Evolutionary conservation across 805 yeast species (phyloP).

Genomic region (Lachancea cidri): DNA sequence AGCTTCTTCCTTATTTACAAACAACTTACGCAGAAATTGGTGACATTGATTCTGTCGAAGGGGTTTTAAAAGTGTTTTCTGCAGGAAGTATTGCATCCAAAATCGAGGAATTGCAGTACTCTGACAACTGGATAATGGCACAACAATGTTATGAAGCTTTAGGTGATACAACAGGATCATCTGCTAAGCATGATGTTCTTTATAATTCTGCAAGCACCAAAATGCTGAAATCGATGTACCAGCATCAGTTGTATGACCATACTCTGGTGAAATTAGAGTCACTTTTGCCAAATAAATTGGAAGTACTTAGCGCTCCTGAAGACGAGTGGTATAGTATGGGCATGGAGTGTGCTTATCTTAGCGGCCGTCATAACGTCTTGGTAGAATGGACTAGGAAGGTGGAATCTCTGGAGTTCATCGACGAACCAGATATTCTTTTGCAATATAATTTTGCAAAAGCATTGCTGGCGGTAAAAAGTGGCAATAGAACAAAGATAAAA

Average conservation of each 20-base stretch:
- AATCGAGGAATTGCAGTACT: slow-evolving; percentile 73
- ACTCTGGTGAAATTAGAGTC: slow-evolving; percentile 47
- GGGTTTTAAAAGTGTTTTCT: slow-evolving; percentile 70
- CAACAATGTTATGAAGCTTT: slow-evolving; percentile 76
- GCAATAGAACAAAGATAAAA: slow-evolving; percentile 33
- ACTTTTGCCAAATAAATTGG: slow-evolving; percentile 34
- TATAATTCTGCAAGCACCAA: slow-evolving; percentile 39
- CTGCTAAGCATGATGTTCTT: slow-evolving; percentile 20
- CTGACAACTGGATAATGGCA: slow-evolving; percentile 82
- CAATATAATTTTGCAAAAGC: slow-evolving; percentile 65
- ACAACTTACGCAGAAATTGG: slow-evolving; percentile 80
- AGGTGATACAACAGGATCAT: slow-evolving; percentile 38
- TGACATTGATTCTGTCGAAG: slow-evolving; percentile 87
- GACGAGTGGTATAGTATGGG: slow-evolving; percentile 62
- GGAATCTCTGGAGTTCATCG: slow-evolving; percentile 38
- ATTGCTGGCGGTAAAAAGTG: slow-evolving; percentile 39
- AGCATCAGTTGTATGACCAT: slow-evolving; percentile 71
- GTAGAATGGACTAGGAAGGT: slow-evolving; percentile 54
- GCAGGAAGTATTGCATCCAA: slow-evolving; percentile 68
- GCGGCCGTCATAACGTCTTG: slow-evolving; percentile 50
- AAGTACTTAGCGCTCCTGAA: slow-evolving; percentile 25
- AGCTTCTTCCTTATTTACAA: slow-evolving; percentile 50
- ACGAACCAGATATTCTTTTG: slow-evolving; percentile 50
- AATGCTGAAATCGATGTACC: slow-evolving; percentile 63
- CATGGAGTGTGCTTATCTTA: slow-evolving; percentile 65